Conservation (phyloP, 2,329 filamentous ascomycete species). For the Botrytis galanthina region DNA sequence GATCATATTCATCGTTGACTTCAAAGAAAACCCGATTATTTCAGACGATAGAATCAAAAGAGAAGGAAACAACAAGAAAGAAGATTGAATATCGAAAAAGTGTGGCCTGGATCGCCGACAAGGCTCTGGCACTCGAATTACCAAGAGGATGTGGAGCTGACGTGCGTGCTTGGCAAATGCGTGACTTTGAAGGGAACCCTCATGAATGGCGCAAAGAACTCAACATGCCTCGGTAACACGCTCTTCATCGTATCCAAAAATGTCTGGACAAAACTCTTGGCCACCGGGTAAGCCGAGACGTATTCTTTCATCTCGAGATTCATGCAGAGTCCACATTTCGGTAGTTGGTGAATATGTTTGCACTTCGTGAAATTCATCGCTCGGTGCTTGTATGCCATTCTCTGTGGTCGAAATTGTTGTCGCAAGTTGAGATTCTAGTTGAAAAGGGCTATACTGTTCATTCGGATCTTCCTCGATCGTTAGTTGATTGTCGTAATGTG, state of each 20-base stretch:
- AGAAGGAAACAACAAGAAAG: neutral
- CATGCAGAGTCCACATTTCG: neutral
- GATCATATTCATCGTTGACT: neutral
- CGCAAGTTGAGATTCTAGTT: neutral
- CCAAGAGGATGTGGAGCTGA: neutral
- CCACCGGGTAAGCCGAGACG: neutral
- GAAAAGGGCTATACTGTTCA: neutral
- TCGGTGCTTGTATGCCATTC: neutral
- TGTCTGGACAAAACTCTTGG: neutral
- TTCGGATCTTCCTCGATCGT: neutral
- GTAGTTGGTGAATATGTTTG: neutral
- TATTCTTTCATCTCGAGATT: conserved; percentile 12
- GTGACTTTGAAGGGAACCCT: neutral
- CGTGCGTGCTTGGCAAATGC: neutral
- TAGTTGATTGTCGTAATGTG: neutral
- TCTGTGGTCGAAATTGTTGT: neutral
- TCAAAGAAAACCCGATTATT: no score
- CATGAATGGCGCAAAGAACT: neutral
- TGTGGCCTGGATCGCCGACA: neutral
- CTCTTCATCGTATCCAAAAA: neutral
- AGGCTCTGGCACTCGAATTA: neutral
- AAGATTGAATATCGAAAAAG: no score
- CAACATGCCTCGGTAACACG: neutral
- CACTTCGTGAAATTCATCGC: neutral
- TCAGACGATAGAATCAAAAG: neutral